Base-by-base conservation (phyloP, 192 early-diverging fungal species). In the Borealophlyctis nickersoniae region DNA sequence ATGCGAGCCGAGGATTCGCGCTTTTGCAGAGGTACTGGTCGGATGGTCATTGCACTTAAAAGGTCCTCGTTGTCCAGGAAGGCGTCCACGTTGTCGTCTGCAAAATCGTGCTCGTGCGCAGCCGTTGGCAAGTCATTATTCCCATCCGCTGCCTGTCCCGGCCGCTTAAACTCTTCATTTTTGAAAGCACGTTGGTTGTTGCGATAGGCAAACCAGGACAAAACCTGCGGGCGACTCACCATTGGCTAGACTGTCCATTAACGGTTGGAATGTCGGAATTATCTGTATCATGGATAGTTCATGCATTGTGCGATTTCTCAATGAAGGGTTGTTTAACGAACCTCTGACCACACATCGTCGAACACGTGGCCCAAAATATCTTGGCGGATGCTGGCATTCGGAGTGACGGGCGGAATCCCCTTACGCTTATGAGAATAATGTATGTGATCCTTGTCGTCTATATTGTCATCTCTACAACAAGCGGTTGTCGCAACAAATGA, bases 281-380 rank as follows among this genome's bases (percentile, higher is more conserved):
- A 70, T 68, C 73, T 75, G 36, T 11, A 16, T 23, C n/a, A n/a
- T n/a, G n/a, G n/a, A n/a, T n/a, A n/a, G n/a, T n/a, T n/a, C n/a
- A n/a, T n/a, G n/a, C n/a, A n/a, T n/a, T n/a, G n/a, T n/a, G n/a
- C n/a, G n/a, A n/a, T n/a, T n/a, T n/a, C n/a, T n/a, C n/a, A n/a
- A n/a, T n/a, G n/a, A n/a, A n/a, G n/a, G n/a, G n/a, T n/a, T n/a
- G n/a, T n/a, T n/a, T n/a, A n/a, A 13, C 27, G 53, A 0, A 80
- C 73, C 65, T 80, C 78, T 32, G 69, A 63, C 78, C 78, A 80
- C 4, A 80, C 57, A 53, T 80, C 78, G 29, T 80, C 78, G 61
- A 80, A 73, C 4, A 77, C n/a, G 30, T 75, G 69, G 19, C 64
- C 60, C 19, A 71, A 34, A 27, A 77, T 77, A 48, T 77, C 75